These are phyloP conservation scores for Dictyostelium firmibasis DNA, from an alignment of 78 protist species.

Conservation along the genomic window DNA sequence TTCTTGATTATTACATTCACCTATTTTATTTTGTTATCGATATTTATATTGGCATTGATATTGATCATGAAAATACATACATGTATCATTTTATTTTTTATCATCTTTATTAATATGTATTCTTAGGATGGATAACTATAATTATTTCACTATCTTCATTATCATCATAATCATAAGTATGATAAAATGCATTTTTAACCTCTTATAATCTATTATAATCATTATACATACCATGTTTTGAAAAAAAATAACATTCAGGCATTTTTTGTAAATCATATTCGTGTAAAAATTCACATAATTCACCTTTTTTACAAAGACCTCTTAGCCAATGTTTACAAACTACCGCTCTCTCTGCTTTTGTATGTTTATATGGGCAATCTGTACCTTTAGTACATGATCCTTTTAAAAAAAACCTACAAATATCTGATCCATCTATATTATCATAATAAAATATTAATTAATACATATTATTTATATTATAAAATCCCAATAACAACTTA, in stretches of 20 bases:
- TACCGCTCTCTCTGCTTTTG: slow-evolving; percentile 76
- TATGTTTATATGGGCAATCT: slow-evolving; percentile 78
- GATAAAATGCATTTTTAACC: too few relatives aligned
- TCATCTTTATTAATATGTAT: too few relatives aligned
- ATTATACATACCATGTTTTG: slow-evolving; percentile 81
- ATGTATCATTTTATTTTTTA: too few relatives aligned
- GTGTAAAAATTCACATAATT: slow-evolving; percentile 93
- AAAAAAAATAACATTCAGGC: slow-evolving; percentile 92
- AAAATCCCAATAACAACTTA: too few relatives aligned
- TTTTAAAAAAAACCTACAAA: slow-evolving; percentile 71
- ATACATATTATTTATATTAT: not conserved
- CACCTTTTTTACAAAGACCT: slow-evolving; percentile 95
- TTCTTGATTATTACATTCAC: slow-evolving; percentile 81
- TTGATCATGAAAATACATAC: too few relatives aligned
- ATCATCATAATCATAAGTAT: too few relatives aligned
- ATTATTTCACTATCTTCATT: too few relatives aligned
- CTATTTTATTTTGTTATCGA: not conserved
- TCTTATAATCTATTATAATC: not conserved
- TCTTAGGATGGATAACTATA: too few relatives aligned
- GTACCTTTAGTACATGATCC: slow-evolving; percentile 77
- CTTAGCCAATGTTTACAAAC: slow-evolving; percentile 97
- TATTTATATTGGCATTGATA: too few relatives aligned
- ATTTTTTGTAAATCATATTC: slow-evolving; percentile 90
- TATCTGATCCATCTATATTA: slow-evolving; percentile 29
- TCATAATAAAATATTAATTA: not conserved